Evolutionary conservation across 352 stramenopile species (phyloP).

Genomic region (Globisporangium nodosum): DNA sequence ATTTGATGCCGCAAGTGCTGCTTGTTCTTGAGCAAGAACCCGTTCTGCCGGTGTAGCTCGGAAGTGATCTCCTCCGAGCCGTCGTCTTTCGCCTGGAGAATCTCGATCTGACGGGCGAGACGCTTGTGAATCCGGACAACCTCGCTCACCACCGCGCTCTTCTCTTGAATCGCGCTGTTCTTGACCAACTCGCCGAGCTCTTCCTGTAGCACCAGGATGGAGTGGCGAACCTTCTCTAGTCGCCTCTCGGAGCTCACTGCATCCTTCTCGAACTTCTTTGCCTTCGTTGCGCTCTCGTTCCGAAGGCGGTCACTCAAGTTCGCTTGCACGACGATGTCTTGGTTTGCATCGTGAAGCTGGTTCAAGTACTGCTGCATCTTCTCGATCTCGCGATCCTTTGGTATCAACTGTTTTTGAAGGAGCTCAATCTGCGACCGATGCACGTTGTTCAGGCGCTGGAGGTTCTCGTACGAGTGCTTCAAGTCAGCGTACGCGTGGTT

Average conservation of each 20-base stretch:
- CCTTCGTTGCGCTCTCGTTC: constrained; percentile 31
- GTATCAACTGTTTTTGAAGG: constrained; percentile 58
- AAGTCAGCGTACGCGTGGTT: constrained; percentile 27
- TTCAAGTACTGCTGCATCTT: constrained; percentile 61
- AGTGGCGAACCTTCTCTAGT: constrained; percentile 45
- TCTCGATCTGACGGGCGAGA: constrained; percentile 43
- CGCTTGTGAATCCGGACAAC: constrained; percentile 66
- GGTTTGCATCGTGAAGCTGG: constrained; percentile 53
- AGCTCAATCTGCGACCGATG: constrained; percentile 72
- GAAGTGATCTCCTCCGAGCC: constrained; percentile 50
- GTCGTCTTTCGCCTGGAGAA: constrained; percentile 44
- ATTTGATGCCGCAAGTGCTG: constrained; percentile 63
- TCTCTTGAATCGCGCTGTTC: constrained; percentile 53
- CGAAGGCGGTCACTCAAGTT: constrained; percentile 62
- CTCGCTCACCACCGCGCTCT: constrained; percentile 51
- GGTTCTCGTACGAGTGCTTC: constrained; percentile 35
- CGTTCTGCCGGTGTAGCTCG: constrained; percentile 70
- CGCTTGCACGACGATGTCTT: constrained; percentile 63
- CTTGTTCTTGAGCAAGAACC: constrained; percentile 68
- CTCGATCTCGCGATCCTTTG: constrained; percentile 57
- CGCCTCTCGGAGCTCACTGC: constrained; percentile 21
- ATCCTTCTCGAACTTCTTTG: constrained; percentile 42
- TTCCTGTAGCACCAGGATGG: constrained; percentile 55
- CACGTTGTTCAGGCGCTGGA: constrained; percentile 61
- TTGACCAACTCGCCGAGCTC: constrained; percentile 59